Conservation (phyloP, 2,329 filamentous ascomycete genomes). For the Hymenoscyphus linearis region DNA sequence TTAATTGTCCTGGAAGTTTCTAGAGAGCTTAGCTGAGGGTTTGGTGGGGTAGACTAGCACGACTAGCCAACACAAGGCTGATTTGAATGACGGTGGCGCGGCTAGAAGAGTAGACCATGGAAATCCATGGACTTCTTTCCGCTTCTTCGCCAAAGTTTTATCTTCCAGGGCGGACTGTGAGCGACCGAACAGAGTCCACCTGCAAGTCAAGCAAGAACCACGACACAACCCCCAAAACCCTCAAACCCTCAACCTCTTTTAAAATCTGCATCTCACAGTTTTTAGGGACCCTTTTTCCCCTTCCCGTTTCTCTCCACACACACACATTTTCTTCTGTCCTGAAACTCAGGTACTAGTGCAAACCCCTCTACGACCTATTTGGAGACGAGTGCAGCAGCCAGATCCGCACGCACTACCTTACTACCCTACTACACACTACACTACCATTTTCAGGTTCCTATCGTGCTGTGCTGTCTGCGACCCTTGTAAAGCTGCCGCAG, state of each 20-base stretch:
- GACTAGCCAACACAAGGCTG: not conserved
- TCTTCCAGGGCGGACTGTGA: not conserved
- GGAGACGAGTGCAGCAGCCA: not conserved
- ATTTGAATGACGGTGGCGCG: not conserved
- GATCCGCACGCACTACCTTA: not conserved
- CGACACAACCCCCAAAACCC: not conserved
- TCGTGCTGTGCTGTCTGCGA: too few relatives aligned
- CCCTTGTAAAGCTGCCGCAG: not conserved
- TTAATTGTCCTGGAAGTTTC: not conserved
- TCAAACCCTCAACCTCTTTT: not conserved
- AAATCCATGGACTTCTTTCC: not conserved
- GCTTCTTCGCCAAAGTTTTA: conserved; percentile 1
- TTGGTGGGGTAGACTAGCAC: not conserved
- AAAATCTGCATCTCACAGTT: too few relatives aligned
- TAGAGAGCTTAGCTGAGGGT: not conserved
- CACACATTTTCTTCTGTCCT: too few relatives aligned
- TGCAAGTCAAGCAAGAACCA: not conserved
- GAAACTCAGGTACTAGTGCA: too few relatives aligned
- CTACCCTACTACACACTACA: too few relatives aligned
- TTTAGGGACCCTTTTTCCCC: too few relatives aligned
- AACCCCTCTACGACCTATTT: too few relatives aligned
- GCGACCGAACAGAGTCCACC: not conserved
- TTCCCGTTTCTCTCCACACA: too few relatives aligned
- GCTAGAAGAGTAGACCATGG: not conserved
- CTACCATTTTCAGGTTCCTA: not conserved